phyloP scores from a whole-genome alignment of 345 rosid species.

The Salix caprea region DNA sequence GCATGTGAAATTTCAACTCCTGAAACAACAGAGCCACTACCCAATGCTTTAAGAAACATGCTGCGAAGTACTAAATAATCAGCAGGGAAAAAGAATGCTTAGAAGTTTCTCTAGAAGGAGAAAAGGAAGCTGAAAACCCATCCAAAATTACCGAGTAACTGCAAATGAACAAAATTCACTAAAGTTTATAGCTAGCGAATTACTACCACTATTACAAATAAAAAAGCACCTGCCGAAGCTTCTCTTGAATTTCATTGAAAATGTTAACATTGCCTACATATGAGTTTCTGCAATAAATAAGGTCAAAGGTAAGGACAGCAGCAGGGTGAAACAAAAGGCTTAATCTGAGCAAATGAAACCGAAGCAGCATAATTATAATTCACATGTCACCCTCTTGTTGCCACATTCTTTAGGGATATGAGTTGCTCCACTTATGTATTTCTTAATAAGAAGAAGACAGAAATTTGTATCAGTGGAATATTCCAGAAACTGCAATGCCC shows the following conservation, averaged over 20 bases:
- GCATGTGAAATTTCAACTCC: neutral
- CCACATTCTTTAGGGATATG: neutral
- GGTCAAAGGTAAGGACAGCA: neutral
- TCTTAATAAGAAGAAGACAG: neutral
- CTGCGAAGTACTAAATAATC: neutral
- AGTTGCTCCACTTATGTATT: neutral
- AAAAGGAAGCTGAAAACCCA: neutral
- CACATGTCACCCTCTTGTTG: neutral
- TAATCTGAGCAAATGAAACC: neutral
- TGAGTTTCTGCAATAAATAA: conserved; percentile 58
- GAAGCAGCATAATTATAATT: neutral
- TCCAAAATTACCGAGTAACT: neutral
- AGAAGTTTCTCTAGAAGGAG: neutral
- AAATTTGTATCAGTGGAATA: neutral
- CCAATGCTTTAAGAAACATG: neutral
- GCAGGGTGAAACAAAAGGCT: neutral
- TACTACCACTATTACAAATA: neutral
- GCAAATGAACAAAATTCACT: conserved; percentile 1
- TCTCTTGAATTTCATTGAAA: conserved; percentile 70
- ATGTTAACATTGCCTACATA: conserved; percentile 68
- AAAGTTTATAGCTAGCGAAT: neutral
- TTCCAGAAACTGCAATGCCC: neutral
- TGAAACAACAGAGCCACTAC: neutral
- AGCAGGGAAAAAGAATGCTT: neutral
- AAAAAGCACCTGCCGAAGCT: conserved; percentile 58